phyloP scores from a whole-genome alignment of 495 filamentous ascomycete species.

The Penicillium dipodomyicola region DNA sequence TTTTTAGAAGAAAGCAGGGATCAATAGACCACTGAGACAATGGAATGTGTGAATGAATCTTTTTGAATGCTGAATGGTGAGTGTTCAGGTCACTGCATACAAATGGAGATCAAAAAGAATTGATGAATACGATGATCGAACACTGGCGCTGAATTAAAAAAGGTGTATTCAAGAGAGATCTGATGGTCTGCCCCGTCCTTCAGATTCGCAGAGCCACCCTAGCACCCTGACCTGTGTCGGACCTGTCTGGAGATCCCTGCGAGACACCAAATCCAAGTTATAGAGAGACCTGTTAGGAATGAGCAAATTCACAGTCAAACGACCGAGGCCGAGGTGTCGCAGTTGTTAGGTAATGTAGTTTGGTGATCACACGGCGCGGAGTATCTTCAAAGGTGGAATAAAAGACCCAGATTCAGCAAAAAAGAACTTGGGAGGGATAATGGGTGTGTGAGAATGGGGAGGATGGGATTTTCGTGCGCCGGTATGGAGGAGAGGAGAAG shows the following conservation, averaged over 20 bases:
- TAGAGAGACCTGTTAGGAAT: conserved; percentile 1
- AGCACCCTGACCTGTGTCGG: conserved; percentile 12
- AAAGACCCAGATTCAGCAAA: neutral
- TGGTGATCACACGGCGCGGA: neutral
- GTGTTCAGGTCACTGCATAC: conserved; percentile 38
- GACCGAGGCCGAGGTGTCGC: neutral
- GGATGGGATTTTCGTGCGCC: neutral
- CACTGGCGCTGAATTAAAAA: conserved; percentile 19
- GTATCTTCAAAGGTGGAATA: neutral
- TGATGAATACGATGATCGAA: conserved; percentile 33
- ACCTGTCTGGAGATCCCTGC: conserved; percentile 61
- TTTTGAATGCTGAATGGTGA: conserved; percentile 33
- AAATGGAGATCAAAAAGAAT: conserved; percentile 35
- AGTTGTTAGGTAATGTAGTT: neutral
- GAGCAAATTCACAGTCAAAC: neutral
- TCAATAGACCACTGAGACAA: conserved; percentile 31
- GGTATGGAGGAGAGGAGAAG: conserved; percentile 1
- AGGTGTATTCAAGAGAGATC: conserved; percentile 18
- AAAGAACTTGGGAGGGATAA: neutral
- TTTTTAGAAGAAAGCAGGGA: conserved; percentile 19
- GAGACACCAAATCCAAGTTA: conserved; percentile 50
- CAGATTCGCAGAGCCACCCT: conserved; percentile 23
- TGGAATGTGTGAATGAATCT: conserved; percentile 29
- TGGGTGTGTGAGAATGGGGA: no score
- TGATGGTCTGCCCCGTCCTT: conserved; percentile 24